These are phyloP conservation scores for Cudoniella acicularis DNA, from an alignment of 495 filamentous ascomycete species.

Conservation along the genomic window DNA sequence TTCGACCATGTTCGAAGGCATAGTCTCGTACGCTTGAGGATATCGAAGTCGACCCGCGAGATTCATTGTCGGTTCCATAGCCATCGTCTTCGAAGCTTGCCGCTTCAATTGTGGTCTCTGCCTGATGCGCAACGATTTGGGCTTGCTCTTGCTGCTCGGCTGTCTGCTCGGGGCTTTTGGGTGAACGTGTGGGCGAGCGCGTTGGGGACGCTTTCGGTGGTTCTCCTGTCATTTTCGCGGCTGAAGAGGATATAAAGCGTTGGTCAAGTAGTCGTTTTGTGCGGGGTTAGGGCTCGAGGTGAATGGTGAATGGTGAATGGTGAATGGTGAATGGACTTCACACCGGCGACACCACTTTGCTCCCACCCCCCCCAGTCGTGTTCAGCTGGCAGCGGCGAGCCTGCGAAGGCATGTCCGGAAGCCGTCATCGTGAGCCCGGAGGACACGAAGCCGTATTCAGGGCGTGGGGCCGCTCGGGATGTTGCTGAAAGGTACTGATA, in stretches of 20 bases:
- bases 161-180: too few species aligned
- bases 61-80: conserved; percentile 2
- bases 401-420: not conserved
- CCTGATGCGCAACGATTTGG: conserved; percentile 4
- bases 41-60: conserved; percentile 6
- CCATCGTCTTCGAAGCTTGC: not conserved
- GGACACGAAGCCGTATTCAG: not conserved
- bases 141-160: not conserved
- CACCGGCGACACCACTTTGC: too few species aligned
- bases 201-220: not conserved
- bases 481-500: too few species aligned
- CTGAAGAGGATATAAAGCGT: too few species aligned
- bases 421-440: not conserved
- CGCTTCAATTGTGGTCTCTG: conserved; percentile 12
- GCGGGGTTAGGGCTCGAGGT: too few species aligned
- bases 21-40: conserved; percentile 6
- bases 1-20: conserved; percentile 49
- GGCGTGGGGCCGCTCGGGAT: not conserved
- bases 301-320: too few species aligned
- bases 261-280: too few species aligned
- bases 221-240: not conserved
- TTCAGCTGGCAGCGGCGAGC: too few species aligned
- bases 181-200: not conserved
- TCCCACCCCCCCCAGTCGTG: too few species aligned
- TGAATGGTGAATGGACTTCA: too few species aligned